Base-by-base conservation (phyloP, 257 asterid genomes). In the Capsicum chinense region DNA sequence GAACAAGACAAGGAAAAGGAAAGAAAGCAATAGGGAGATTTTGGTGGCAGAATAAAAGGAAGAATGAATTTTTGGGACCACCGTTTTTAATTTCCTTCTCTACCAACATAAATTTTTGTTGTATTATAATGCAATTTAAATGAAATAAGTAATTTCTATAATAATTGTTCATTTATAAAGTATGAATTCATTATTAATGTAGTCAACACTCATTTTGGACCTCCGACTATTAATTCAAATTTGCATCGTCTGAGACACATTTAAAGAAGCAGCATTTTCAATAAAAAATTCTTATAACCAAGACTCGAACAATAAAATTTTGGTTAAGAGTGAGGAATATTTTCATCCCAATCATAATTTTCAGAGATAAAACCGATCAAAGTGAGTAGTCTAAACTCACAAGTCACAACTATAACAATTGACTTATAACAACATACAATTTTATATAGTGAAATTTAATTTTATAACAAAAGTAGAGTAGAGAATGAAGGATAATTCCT, bases 1-100 rank as follows among this genome's bases (percentile, higher is more conserved):
- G 48, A 52, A 21, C 81, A 52, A 21, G 81, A 19, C 81, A 52
- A 2, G 81, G n/a, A 50, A 76, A 76, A 76, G 14, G 81, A 76
- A 48, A 52, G 21, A 57, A 33, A 76, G 19, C 52, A 54, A 52
- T 76, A 26, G 63, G 63, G 21, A 39, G 54, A 39, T 16, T 66
- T 69, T 39, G 78, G 54, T 37, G 78, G 26, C 54, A 68, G 78
- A 39, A 15, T 3, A 35, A 39, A 11, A 59, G 48, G 19, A 5
- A 6, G 62, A 76, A 50, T 52, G 47, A 76, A 68, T 3, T 12
- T 68, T 66, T 76, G 52, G 60, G 63, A 52, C 81, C 81, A 76
- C 81, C 48, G 52, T 50, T 68, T 5, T 66, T 33, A 5, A 17
- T 35, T 67, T 35, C 50, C 19, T 67, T 35, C 12, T 6, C 21